Evolutionary conservation across 139 green algal genomes (phyloP), one percentile per base, ranked within the genome.

Genomic region (Trebouxia sp.): DNA sequence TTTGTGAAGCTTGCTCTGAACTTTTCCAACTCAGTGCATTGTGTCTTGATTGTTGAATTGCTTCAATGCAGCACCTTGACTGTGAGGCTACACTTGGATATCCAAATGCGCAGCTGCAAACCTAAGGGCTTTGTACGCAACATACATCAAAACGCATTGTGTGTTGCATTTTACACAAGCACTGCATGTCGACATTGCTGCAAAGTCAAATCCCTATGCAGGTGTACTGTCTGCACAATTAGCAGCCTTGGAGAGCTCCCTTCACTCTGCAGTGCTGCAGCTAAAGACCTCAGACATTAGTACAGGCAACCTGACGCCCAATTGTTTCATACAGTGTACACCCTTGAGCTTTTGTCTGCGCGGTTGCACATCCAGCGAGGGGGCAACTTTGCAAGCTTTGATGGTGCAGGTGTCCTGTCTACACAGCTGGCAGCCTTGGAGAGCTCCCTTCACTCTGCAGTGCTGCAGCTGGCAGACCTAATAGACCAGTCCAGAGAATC

Each of bases 261-360:
- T 77, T 6, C 69, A 39, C 8, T 20, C 69, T 56, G 69, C 43
- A 17, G 69, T 53, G 43, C 41, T 41, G 20, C 22, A 51, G 12
- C 41, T 77, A 41, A 32, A 38, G 69, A 77, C 26, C 41, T 77
- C 9, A 51, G 39, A 53, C 28, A 77, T n/a, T 41, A 77, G n/a
- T 26, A 26, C 41, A 77, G 20, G 24, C 24, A 26, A 8, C 24
- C 41, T 15, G 6, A 22, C 42, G 28, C 26, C 26, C 53, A 6
- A 22, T 3, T 17, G 50, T 22, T 6, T 58, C 50, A 58, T 22
- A 58, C 20, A 22, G 20, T 28, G 50, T 3, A 3, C 4, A 6
- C 3, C 56, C n/a, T 37, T 0, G n/a, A 69, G 4, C 8, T 11
- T 42, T 43, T 76, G 35, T 48, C 28, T 76, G 9, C 6, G 14